These are phyloP conservation scores for Fragilariopsis cylindrus DNA, from an alignment of 108 stramenopile genomes.

Conservation along the genomic window DNA sequence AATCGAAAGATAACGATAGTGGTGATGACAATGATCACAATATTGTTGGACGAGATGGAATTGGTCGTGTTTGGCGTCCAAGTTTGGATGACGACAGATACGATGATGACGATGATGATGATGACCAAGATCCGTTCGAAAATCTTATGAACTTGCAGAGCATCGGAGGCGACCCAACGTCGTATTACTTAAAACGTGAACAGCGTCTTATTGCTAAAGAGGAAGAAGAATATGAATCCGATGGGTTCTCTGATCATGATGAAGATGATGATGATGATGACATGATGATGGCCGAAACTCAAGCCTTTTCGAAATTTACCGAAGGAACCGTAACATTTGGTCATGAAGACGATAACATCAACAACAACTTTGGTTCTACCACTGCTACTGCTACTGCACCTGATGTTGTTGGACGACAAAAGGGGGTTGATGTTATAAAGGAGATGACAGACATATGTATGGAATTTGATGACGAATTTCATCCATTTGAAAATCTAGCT, in stretches of 20 bases:
- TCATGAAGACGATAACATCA: conserved; percentile 21
- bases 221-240: conserved; percentile 64
- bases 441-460: conserved; percentile 84
- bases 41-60: conserved; percentile 66
- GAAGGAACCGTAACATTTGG: conserved; percentile 47
- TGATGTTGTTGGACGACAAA: conserved; percentile 76
- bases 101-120: conserved; percentile 45
- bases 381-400: conserved; percentile 41
- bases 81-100: conserved; percentile 46
- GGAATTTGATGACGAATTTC: conserved; percentile 67
- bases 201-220: background rate
- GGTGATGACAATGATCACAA: conserved; percentile 38
- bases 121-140: conserved; percentile 39
- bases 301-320: conserved; percentile 31
- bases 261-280: conserved; percentile 35
- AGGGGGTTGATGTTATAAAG: conserved; percentile 84
- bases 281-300: conserved; percentile 41
- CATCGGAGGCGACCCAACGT: conserved; percentile 67
- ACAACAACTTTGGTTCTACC: conserved; percentile 6
- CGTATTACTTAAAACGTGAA: conserved; percentile 49
- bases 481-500: conserved; percentile 79
- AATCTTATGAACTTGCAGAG: conserved; percentile 59
- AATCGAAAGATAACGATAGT: background rate
- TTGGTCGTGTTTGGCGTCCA: conserved; percentile 67
- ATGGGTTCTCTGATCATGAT: conserved; percentile 62